Conservation (phyloP, 352 stramenopile genomes). For the Thalassiosira delicatula region DNA sequence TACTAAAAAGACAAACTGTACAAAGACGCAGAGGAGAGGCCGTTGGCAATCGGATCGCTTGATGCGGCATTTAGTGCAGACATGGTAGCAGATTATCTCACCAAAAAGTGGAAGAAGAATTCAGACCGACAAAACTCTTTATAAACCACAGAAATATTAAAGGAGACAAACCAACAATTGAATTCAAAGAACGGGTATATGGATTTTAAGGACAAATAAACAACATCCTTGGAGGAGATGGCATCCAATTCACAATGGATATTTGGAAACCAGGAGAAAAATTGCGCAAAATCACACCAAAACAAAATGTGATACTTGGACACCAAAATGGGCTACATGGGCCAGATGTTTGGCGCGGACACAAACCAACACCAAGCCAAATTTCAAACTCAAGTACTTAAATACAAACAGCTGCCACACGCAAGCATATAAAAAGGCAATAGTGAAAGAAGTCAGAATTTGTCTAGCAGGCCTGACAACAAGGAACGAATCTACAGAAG, state of each 20-base stretch:
- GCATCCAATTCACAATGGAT: slow-evolving; percentile 35
- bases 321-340: slow-evolving; percentile 22
- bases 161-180: slow-evolving; percentile 2
- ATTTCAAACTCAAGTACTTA: slow-evolving; percentile 47
- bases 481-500: background rate
- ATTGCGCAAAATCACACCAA: background rate
- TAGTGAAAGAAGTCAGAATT: slow-evolving; percentile 9
- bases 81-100: slow-evolving; percentile 29
- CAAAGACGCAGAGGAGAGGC: slow-evolving; percentile 14
- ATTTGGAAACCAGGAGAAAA: slow-evolving; percentile 38
- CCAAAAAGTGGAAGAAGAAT: slow-evolving; percentile 19
- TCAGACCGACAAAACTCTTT: background rate
- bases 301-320: slow-evolving; percentile 10
- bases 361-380: slow-evolving; percentile 40
- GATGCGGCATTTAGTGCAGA: slow-evolving; percentile 39
- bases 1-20: background rate
- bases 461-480: slow-evolving; percentile 4
- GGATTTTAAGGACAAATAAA: slow-evolving; percentile 13
- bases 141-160: slow-evolving; percentile 28
- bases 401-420: slow-evolving; percentile 41
- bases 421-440: slow-evolving; percentile 31
- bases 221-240: background rate
- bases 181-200: background rate
- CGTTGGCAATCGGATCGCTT: slow-evolving; percentile 38
- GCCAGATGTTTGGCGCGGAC: slow-evolving; percentile 19